These are phyloP conservation scores for Cochlearia excelsa DNA, from an alignment of 345 rosid genomes.

Conservation along the genomic window DNA sequence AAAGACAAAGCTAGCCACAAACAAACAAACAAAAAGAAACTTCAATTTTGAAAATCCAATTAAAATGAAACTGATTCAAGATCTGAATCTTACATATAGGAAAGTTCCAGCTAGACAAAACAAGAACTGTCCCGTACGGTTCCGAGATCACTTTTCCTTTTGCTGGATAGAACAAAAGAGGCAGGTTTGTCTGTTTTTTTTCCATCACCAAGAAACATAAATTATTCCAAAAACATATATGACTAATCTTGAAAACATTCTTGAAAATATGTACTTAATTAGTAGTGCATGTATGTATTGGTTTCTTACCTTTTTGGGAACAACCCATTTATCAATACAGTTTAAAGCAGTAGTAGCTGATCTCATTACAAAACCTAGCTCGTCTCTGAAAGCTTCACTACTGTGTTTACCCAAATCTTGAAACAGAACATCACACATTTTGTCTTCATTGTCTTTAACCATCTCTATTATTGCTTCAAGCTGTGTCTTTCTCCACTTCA, in stretches of 20 bases:
- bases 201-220: conserved; percentile 6
- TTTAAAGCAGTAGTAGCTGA: conserved; percentile 51
- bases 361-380: conserved; percentile 63
- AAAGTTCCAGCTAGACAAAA: conserved; percentile 79
- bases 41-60: neutral
- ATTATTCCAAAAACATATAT: neutral
- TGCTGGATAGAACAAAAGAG: conserved; percentile 61
- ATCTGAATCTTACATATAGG: conserved; percentile 62
- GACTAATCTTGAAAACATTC: conserved; percentile 1
- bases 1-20: conserved; percentile 56
- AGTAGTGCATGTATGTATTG: neutral
- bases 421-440: conserved; percentile 47
- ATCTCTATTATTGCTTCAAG: conserved; percentile 53
- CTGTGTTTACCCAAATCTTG: conserved; percentile 84
- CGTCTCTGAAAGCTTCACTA: conserved; percentile 74
- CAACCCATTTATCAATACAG: conserved; percentile 68
- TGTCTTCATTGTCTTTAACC: conserved; percentile 53
- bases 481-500: conserved; percentile 75
- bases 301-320: conserved; percentile 56
- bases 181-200: conserved; percentile 45
- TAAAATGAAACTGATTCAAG: neutral
- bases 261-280: neutral
- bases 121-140: conserved; percentile 78
- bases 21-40: neutral
- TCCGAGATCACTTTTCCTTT: conserved; percentile 60